Conservation (phyloP, 179 eudicot species). For the Vitellaria paradoxa region DNA sequence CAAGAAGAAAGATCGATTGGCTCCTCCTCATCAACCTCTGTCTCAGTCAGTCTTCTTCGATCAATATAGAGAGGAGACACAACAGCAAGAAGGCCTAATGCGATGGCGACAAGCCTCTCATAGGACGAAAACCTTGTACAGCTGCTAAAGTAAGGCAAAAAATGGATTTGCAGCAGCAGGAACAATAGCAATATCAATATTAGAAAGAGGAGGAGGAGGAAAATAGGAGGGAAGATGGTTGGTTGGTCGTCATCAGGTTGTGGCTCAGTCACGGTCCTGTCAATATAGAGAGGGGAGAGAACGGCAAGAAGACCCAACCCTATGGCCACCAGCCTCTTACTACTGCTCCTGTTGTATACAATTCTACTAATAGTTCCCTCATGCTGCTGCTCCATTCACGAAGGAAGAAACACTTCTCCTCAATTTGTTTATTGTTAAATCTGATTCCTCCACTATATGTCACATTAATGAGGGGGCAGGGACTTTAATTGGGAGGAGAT, state of each 20-base stretch:
- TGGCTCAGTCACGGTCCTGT: no score
- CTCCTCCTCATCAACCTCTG: constrained; percentile 40
- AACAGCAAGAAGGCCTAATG: constrained; percentile 52
- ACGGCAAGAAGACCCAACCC: no score
- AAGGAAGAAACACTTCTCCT: not conserved
- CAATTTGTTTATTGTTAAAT: not conserved
- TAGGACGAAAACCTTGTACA: constrained; percentile 41
- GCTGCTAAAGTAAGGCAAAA: constrained; percentile 7
- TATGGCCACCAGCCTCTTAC: no score
- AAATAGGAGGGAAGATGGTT: no score
- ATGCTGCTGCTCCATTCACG: constrained; percentile 34
- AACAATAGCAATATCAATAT: no score
- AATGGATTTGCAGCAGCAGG: no score
- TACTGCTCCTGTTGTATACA: constrained; percentile 17
- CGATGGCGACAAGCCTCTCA: constrained; percentile 45
- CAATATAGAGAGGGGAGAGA: no score
- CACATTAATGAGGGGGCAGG: not conserved
- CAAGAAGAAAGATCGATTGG: constrained; percentile 20
- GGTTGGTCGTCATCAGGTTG: no score
- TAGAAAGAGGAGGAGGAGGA: no score
- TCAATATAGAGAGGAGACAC: constrained; percentile 78
- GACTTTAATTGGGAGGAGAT: not conserved
- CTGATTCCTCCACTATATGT: not conserved
- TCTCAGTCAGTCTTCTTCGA: constrained; percentile 26
- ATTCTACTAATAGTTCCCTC: constrained; percentile 9